Conservation (phyloP, 306 rosid species). For the Prunus fruticosa region DNA sequence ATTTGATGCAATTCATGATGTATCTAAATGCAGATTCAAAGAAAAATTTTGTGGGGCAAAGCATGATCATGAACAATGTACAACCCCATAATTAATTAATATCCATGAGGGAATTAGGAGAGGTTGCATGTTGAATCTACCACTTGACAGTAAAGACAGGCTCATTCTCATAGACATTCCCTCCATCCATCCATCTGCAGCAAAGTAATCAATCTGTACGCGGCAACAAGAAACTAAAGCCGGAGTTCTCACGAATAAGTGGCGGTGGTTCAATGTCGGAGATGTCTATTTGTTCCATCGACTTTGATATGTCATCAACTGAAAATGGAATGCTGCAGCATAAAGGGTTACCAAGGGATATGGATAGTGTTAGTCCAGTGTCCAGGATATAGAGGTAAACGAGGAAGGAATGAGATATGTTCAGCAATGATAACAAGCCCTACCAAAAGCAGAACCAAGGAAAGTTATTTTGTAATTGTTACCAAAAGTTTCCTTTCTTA, state of each 20-base stretch:
- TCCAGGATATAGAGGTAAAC: background rate
- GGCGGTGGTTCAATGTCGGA: constrained; percentile 95
- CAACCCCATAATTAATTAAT: constrained; percentile 17
- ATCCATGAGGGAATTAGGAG: background rate
- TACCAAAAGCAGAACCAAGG: background rate
- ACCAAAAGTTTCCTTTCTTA: background rate
- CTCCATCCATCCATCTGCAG: constrained; percentile 3
- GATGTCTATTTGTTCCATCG: constrained; percentile 80
- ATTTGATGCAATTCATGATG: constrained; percentile 19
- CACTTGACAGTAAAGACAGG: background rate
- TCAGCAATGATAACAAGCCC: background rate
- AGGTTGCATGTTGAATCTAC: background rate
- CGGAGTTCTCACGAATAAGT: constrained; percentile 91
- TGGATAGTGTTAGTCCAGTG: background rate
- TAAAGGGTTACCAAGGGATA: background rate
- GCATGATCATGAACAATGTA: constrained; percentile 19
- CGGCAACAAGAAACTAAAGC: constrained; percentile 85
- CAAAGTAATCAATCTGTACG: constrained; percentile 61
- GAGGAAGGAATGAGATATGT: background rate
- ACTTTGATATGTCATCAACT: constrained; percentile 91
- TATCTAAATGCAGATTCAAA: constrained; percentile 19
- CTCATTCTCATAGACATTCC: background rate
- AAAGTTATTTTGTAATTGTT: background rate
- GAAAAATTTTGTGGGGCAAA: constrained; percentile 20
- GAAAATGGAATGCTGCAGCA: constrained; percentile 88